Evolutionary conservation across 805 yeast genomes (phyloP), one percentile per base, ranked within the genome.

Genomic region (Candida loeiensis): DNA sequence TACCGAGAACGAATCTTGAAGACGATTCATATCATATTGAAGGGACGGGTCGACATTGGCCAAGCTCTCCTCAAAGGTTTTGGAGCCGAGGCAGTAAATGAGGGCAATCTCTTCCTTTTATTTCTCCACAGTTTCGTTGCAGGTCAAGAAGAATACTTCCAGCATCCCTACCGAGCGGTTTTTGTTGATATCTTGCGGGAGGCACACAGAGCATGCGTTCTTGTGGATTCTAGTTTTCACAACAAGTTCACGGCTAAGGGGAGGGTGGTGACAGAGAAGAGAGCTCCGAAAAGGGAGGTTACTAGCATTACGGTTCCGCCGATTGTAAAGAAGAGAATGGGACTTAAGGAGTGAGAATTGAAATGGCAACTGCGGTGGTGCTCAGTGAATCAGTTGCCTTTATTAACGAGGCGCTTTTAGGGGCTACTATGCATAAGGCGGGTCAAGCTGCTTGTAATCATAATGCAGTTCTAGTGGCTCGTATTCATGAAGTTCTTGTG

Each of bases 241-340:
- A 30, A 21, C 4, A 51, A 45, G 45, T 48, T 49, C 28, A 40
- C 40, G 6, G 17, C 24, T 14, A 41, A 17, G 13, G 37, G 32
- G 26, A 12, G 1, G 18, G 16, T 6, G n/a, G 27, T 11, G n/a
- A 13, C 27, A 25, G 27, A 25, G 27, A 6, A 11, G n/a, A 25
- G 4, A 25, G n/a, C 27, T 6, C 26, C 29, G 18, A 26, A 11
- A 17, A 42, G 43, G 26, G 37, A 22, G 4, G 21, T 40, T 13
- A 34, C 42, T 24, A 39, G 35, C 32, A 34, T 52, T 2, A 15
- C 14, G 7, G 43, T 51, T 6, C 56, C 56, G 2, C 18, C 35
- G 1, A 33, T 52, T 17, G 39, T 50, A 5, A 41, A 42, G 33
- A 45, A 46, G 40, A 43, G 57, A n/a, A 33, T 54, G 27, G 45